Base-by-base conservation (phyloP, 2,329 filamentous ascomycete species). In the Diplodia mutila region DNA sequence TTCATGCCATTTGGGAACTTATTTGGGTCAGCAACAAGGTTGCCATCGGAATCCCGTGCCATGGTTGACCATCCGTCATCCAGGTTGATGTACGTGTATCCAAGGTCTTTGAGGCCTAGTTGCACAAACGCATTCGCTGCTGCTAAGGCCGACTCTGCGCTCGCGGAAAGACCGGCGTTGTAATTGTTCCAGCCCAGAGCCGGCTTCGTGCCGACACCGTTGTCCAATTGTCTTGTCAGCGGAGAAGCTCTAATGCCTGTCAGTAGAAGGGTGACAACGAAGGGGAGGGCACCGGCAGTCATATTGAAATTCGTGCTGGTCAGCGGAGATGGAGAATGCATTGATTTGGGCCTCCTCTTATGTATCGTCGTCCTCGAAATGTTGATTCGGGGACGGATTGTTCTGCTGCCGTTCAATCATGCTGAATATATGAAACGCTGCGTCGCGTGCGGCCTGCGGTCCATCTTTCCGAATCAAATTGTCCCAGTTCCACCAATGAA, bases 1-100 rank as follows among this genome's bases (percentile, higher is more conserved):
- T 75, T 76, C 66, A 81, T 75, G 34, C 80, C 79, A 21, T 72
- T 73, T 12, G 80, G 79, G 52, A 80, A 81, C 70, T 80, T 80
- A 12, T 66, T 68, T 1, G 72, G 70, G 68, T 80, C 75, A 27
- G 73, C 69, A 51, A 77, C 72, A 27, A 80, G 69, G 8, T 72
- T 70, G 32, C 71, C 70, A 65, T 67, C 73, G 21, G 65, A 69
- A 68, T 69, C 73, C 8, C 70, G 70, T 18, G 76, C 75, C 57
- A 49, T 61, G 11, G 57, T 49, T 1, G 57, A 61, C 77, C 78
- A 80, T 64, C 78, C 78, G 71, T 80, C 78, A 61, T 80, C 78
- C 27, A 80, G 65, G 54, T 72, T 73, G 8, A 74, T 54, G 65
- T 72, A 73, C 32, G 68, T 65, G 61, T 73, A 74, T 2, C 73